Conservation (phyloP, 495 filamentous ascomycete genomes). For the Xanthoparmelia taractica region DNA sequence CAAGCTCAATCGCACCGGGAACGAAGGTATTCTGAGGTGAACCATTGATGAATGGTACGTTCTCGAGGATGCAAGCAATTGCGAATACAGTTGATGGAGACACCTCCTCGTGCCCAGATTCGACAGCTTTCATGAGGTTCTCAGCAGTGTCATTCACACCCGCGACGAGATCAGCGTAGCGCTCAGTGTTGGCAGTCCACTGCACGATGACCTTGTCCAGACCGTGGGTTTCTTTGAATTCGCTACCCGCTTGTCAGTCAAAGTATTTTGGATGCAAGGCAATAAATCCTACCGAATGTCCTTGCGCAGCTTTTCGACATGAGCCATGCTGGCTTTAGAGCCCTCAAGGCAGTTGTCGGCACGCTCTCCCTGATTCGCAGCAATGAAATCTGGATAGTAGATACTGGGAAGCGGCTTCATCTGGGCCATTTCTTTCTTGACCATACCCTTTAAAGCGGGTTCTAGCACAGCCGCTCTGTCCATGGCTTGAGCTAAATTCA, state of each 20-base stretch:
- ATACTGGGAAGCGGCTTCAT: constrained; percentile 89
- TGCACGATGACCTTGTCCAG: constrained; percentile 96
- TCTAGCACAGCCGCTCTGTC: constrained; percentile 92
- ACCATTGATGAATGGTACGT: constrained; percentile 94
- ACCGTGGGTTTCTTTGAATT: constrained; percentile 79
- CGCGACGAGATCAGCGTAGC: constrained; percentile 76
- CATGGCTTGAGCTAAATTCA: constrained; percentile 89
- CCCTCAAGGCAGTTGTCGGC: constrained; percentile 87
- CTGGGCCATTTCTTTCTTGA: constrained; percentile 84
- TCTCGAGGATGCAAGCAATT: constrained; percentile 85
- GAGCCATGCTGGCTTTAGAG: constrained; percentile 70
- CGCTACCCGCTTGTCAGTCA: constrained; percentile 39
- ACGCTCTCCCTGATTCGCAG: constrained; percentile 94
- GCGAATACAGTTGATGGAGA: constrained; percentile 93
- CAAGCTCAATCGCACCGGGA: constrained; percentile 81
- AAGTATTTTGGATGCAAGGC: not conserved
- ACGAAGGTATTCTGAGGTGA: constrained; percentile 99
- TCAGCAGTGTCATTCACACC: constrained; percentile 97
- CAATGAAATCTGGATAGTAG: constrained; percentile 99
- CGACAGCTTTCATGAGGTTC: constrained; percentile 82
- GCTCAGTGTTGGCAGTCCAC: constrained; percentile 99
- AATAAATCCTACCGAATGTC: constrained; percentile 70
- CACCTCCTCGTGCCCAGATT: constrained; percentile 77
- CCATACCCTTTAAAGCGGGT: constrained; percentile 77
- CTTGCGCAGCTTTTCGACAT: constrained; percentile 88